A percentile compares a stretch with the other conserved stretches of the same genome.
phyloP scores from a whole-genome alignment of 345 rosid species.

The Brassica nigra region DNA sequence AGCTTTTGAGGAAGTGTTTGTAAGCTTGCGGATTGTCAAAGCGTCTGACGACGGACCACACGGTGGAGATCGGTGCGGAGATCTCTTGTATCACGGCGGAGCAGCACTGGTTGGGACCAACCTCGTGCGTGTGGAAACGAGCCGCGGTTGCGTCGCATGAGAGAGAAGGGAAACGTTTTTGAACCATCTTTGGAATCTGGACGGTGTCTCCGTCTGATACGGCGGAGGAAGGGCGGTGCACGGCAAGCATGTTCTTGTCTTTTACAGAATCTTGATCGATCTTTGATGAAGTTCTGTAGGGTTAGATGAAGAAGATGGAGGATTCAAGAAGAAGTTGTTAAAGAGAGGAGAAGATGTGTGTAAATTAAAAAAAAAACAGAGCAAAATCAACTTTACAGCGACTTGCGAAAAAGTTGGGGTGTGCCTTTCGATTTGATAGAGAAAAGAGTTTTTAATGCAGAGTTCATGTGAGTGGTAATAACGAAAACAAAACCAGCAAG shows the following conservation, averaged over 20 bases:
- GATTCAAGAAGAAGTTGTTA: slow-evolving; percentile 19
- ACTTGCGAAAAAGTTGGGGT: slow-evolving; percentile 36
- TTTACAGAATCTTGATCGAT: slow-evolving; percentile 24
- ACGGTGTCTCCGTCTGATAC: slow-evolving; percentile 30
- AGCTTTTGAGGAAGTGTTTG: slow-evolving; percentile 70
- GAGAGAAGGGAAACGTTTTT: slow-evolving; percentile 46
- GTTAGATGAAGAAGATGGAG: background rate
- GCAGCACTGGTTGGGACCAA: slow-evolving; percentile 63
- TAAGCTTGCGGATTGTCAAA: slow-evolving; percentile 76
- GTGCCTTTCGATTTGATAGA: slow-evolving; percentile 29
- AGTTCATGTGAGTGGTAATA: slow-evolving; percentile 39
- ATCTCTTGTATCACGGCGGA: slow-evolving; percentile 63
- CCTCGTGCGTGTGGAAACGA: slow-evolving; percentile 48
- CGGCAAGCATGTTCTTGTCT: slow-evolving; percentile 27
- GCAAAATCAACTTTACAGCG: slow-evolving; percentile 39
- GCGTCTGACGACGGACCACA: slow-evolving; percentile 77
- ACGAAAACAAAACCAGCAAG: background rate
- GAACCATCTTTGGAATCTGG: slow-evolving; percentile 34
- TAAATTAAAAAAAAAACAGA: slow-evolving; percentile 12
- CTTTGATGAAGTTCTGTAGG: slow-evolving; percentile 11
- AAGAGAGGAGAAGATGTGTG: slow-evolving; percentile 10
- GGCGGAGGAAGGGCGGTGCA: slow-evolving; percentile 40
- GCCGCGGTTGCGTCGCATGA: slow-evolving; percentile 41
- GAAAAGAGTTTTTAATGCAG: slow-evolving; percentile 40
- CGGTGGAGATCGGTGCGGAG: slow-evolving; percentile 62